Base-by-base conservation (phyloP, 352 stramenopile genomes). In the Aphanomyces cochlioides region DNA sequence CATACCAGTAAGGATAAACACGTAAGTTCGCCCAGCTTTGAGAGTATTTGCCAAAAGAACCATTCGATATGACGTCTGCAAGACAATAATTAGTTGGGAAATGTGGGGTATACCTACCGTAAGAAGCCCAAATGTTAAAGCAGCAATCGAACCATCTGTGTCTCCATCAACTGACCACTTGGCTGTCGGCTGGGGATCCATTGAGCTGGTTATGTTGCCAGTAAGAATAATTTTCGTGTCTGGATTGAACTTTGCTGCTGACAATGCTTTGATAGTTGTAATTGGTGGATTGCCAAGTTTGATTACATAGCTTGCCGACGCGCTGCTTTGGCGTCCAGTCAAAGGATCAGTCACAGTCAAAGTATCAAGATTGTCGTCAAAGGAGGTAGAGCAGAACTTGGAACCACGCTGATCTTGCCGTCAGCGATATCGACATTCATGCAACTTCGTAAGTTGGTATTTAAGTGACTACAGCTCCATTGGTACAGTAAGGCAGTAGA, bases 161-260 rank as follows among this genome's bases (percentile, higher is more conserved):
- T 72, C 74, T 2, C 78, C 79, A 1, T 82, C 37, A 34, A 89
- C 73, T 3, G 75, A 77, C 83, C 83, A 90, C 43, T 82, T 4
- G 3, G 36, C 77, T 0, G 73, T 80, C 36, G 74, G 79, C 12
- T 41, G 73, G 3, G 88, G 59, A 4, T 79, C 74, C 1, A 88
- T 57, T 56, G 83, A 85, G 15, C 79, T 89, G 3, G 61, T 63
- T 2, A 85, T 77, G 12, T 68, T 78, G 5, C 80, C 79, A 36
- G 83, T 81, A 17, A 90, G 63, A 3, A 90, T 48, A 4, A 88
- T 75, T 4, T 82, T 80, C 45, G 83, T 78, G 56, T 89, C 87
- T 5, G 45, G 38, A 53, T 90, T 90, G 1, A 89, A 79, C 48
- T 89, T 89, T 5, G 75, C 50, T 1, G 63, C 69, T 0, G 53